Conservation (phyloP, 2,329 filamentous ascomycete species). For the Colletotrichum lupini region DNA sequence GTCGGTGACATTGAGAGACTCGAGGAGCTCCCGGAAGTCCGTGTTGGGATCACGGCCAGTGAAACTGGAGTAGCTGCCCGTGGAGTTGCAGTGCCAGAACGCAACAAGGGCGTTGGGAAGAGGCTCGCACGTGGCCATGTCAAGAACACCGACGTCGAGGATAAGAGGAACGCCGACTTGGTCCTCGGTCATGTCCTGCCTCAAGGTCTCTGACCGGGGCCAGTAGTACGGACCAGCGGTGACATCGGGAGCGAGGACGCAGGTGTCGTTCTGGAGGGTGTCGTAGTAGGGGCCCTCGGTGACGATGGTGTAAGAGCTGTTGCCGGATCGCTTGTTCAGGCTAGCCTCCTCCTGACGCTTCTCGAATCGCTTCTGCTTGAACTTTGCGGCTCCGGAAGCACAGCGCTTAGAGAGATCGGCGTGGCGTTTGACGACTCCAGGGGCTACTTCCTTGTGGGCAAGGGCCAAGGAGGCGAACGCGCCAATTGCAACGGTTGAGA, state of each 20-base stretch:
- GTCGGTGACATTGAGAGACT: slow-evolving; percentile 4
- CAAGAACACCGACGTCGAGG: slow-evolving; percentile 20
- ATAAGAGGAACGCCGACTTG: slow-evolving; percentile 14
- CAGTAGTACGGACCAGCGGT: slow-evolving; percentile 59
- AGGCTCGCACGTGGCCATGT: slow-evolving; percentile 22
- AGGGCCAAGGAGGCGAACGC: not conserved
- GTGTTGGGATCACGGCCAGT: slow-evolving; percentile 3
- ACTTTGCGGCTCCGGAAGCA: not conserved
- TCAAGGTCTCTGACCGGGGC: slow-evolving; percentile 17
- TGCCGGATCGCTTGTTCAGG: not conserved
- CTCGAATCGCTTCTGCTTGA: slow-evolving; percentile 3
- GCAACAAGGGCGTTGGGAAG: slow-evolving; percentile 5
- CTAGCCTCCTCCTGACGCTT: not conserved
- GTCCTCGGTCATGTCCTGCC: slow-evolving; percentile 16
- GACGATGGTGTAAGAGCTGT: slow-evolving; percentile 8
- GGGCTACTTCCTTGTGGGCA: slow-evolving; percentile 1
- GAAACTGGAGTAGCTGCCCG: slow-evolving; percentile 10
- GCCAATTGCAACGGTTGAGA: not conserved
- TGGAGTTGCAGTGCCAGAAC: slow-evolving; percentile 11
- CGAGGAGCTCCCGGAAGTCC: not conserved
- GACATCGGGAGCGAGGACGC: slow-evolving; percentile 57
- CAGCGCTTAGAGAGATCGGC: slow-evolving; percentile 14
- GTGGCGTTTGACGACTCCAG: not conserved
- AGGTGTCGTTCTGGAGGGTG: slow-evolving; percentile 46
- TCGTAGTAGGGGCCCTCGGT: slow-evolving; percentile 12